Conservation (phyloP, 176 grass and related monocot genomes). For the Dactylis glomerata region DNA sequence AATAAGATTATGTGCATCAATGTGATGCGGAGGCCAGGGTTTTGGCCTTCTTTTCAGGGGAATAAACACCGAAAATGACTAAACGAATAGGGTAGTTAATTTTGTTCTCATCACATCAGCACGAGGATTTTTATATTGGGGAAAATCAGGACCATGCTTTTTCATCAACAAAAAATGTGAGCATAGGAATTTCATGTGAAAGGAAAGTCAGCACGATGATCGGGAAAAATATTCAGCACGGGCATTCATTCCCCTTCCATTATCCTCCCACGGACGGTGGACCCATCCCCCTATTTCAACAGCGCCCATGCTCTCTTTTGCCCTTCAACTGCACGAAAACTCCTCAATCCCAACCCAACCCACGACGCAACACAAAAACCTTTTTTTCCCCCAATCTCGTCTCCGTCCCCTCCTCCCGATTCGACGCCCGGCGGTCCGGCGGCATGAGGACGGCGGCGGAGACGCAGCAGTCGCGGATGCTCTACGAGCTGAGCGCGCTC, state of each 20-base stretch:
- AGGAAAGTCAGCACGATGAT: too few relatives aligned
- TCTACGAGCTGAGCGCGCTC: slow-evolving; percentile 68
- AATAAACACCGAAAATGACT: too few relatives aligned
- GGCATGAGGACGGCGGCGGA: slow-evolving; percentile 46
- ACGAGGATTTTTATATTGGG: too few relatives aligned
- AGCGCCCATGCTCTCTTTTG: neutral
- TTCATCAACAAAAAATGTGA: too few relatives aligned
- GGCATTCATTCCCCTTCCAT: neutral
- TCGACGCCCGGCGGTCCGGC: slow-evolving; percentile 9
- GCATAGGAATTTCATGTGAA: too few relatives aligned
- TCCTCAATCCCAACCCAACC: neutral
- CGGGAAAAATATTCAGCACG: neutral
- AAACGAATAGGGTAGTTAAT: too few relatives aligned
- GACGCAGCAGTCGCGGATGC: slow-evolving; percentile 50
- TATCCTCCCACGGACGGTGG: slow-evolving; percentile 18
- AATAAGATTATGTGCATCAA: too few relatives aligned
- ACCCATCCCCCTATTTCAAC: slow-evolving; percentile 31
- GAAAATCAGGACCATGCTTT: too few relatives aligned
- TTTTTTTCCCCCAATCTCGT: neutral
- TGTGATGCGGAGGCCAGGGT: too few relatives aligned
- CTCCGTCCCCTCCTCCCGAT: neutral
- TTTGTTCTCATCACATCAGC: too few relatives aligned
- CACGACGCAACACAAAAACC: neutral
- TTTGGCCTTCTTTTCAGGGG: too few relatives aligned
- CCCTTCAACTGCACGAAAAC: neutral